Conservation (phyloP, 1,284 basidiomycete species). For the Meripilus lineatus region DNA sequence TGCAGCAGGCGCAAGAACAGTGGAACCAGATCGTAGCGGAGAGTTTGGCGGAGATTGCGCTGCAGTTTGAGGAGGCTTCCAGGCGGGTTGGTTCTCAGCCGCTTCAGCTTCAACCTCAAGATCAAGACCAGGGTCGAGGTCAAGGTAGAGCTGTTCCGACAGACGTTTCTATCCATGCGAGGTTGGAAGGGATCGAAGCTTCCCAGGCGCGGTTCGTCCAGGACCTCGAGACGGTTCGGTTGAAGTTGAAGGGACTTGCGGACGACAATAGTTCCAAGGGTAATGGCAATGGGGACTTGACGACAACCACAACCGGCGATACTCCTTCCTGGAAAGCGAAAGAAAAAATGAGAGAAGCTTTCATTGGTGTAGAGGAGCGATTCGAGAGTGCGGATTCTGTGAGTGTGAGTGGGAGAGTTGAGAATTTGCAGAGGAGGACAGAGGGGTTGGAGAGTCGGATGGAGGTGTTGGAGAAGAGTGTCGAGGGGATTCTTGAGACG, state of each 20-base stretch:
- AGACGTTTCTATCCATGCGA: constrained; percentile 3
- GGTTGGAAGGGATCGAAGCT: constrained; percentile 24
- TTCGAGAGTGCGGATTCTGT: constrained; percentile 3
- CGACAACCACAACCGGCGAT: neutral
- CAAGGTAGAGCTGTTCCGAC: neutral
- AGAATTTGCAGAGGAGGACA: constrained; percentile 1
- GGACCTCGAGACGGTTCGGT: constrained; percentile 24
- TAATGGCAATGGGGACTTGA: neutral
- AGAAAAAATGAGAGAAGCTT: constrained; percentile 11
- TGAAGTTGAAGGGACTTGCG: constrained; percentile 14
- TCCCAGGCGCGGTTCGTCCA: constrained; percentile 24
- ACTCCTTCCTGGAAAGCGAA: constrained; percentile 9
- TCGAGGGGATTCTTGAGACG: constrained; percentile 26
- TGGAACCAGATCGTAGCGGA: constrained; percentile 29
- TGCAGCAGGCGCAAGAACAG: constrained; percentile 8
- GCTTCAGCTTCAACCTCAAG: constrained; percentile 9
- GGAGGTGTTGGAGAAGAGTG: constrained; percentile 28
- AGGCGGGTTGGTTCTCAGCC: constrained; percentile 29
- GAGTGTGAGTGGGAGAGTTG: neutral
- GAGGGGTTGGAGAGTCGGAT: constrained; percentile 18
- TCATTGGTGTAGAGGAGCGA: constrained; percentile 10
- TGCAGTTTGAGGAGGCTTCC: constrained; percentile 36
- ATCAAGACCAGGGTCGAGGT: constrained; percentile 1
- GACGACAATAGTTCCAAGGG: neutral
- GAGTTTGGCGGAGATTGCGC: constrained; percentile 35